Evolutionary conservation across 192 early-diverging fungal genomes (phyloP).

Genomic region (Entomortierella lignicola): DNA sequence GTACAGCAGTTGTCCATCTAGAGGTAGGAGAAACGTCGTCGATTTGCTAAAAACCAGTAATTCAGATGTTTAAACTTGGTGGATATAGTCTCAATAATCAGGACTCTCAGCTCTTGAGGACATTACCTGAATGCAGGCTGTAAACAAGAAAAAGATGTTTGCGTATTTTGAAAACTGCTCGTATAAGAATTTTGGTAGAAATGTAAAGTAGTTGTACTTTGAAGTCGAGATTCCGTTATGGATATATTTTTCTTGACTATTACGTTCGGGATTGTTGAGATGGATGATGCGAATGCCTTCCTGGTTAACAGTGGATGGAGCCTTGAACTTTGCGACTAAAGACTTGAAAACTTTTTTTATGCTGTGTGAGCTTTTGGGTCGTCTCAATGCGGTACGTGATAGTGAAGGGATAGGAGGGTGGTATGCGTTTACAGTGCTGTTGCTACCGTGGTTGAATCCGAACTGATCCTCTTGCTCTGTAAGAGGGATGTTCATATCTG

Average conservation of each 20-base stretch:
- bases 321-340: constrained; percentile 25
- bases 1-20: constrained; percentile 85
- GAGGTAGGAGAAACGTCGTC: constrained; percentile 93
- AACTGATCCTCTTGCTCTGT: constrained; percentile 38
- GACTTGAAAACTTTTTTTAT: neutral
- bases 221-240: constrained; percentile 95
- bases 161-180: constrained; percentile 99
- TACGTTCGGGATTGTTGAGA: constrained; percentile 86
- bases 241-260: constrained; percentile 82
- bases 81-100: too few relatives aligned
- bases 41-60: constrained; percentile 98
- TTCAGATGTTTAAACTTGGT: too few relatives aligned
- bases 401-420: constrained; percentile 5
- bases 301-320: constrained; percentile 23
- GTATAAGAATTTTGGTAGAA: constrained; percentile 93
- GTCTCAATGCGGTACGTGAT: neutral
- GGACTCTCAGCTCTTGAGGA: too few relatives aligned
- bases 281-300: constrained; percentile 79
- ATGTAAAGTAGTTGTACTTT: constrained; percentile 94
- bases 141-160: constrained; percentile 99
- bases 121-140: constrained; percentile 89
- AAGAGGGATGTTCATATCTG: constrained; percentile 57
- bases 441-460: constrained; percentile 13
- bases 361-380: constrained; percentile 9
- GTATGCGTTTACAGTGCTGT: constrained; percentile 18